Evolutionary conservation across 139 green algal genomes (phyloP), one percentile per base, ranked within the genome.

Genomic region (Auxenochlorella protothecoides): DNA sequence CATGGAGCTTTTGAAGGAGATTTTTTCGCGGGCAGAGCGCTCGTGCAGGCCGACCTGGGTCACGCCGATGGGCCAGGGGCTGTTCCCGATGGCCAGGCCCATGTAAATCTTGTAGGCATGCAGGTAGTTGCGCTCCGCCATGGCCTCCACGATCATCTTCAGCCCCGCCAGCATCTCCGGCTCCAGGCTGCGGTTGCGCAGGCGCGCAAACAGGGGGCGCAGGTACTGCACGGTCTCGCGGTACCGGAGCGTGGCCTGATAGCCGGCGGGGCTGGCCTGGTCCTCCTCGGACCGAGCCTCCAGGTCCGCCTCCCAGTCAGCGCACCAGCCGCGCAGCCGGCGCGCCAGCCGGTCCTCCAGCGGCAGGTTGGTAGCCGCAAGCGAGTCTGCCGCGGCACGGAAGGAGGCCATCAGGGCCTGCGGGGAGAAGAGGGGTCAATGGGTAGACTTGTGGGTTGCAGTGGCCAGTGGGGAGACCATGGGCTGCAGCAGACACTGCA

Each of bases 1-100:
- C 59, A 16, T 57, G 12, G 53, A 53, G 65, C 59, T 15, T 54
- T 72, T 77, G 56, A 73, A 86, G 2, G 85, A 90, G 73, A 98
- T 98, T 79, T 98, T 98, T 81, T 99, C 95, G 44, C 95, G 89
- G 3, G 93, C 90, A 3, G 84, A 90, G 16, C 95, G 90, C 83
- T 98, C 95, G 44, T 86, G 81, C 52, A 93, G 88, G 62, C 88
- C 88, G 6, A 97, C 88, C 73, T 86, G 91, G 2, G 92, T 97
- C 8, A 97, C 93, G 68, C 94, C 94, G 72, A 99, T 99, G 77
- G 94, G 94, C 94, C 94, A 99, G 14, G 94, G 84, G 60, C 89
- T 84, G 76, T 97, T 99, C 61, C 95, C 95, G 56, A 99, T 93
- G 55, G 93, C 88, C 27, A 97, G 77, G 14, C 89, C 86, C 61